Percentiles rank a stretch among this genome's conserved stretches.
These are phyloP conservation scores for Cladophialophora bantiana DNA, from an alignment of 2,329 filamentous ascomycete genomes.

Conservation along the genomic window DNA sequence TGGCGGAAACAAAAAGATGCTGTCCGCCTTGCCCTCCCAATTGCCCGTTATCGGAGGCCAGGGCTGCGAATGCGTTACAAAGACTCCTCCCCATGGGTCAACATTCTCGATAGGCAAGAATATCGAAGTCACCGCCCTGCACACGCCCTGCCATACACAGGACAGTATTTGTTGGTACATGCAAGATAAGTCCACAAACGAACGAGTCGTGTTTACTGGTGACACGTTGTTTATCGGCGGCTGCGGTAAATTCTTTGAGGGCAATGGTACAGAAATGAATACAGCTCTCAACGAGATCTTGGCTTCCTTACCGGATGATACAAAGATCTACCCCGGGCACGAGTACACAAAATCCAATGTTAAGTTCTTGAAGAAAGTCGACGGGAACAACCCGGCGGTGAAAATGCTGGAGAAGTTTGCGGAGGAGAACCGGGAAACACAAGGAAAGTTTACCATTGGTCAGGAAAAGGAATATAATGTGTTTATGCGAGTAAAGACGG, in stretches of 20 bases:
- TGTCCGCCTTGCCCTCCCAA: conserved; percentile 61
- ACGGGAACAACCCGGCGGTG: conserved; percentile 63
- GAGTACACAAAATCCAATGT: conserved; percentile 99
- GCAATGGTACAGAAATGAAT: conserved; percentile 88
- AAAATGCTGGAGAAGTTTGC: conserved; percentile 80
- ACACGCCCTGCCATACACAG: conserved; percentile 97
- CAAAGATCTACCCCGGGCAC: conserved; percentile 91
- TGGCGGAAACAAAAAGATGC: conserved; percentile 83
- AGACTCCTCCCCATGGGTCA: conserved; percentile 76
- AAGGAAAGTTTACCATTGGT: conserved; percentile 94
- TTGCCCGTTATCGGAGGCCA: conserved; percentile 86
- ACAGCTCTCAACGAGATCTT: conserved; percentile 87
- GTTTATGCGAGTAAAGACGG: conserved; percentile 87
- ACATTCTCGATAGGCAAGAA: conserved; percentile 80
- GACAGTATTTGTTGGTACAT: conserved; percentile 97
- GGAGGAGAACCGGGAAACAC: conserved; percentile 81
- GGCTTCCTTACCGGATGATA: conserved; percentile 82
- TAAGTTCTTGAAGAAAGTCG: conserved; percentile 67
- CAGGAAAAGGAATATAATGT: conserved; percentile 96
- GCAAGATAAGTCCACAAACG: conserved; percentile 67
- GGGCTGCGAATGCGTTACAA: conserved; percentile 80
- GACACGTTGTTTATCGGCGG: conserved; percentile 96
- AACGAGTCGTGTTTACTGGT: conserved; percentile 88
- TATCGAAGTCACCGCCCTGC: conserved; percentile 83
- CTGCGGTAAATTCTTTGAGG: conserved; percentile 96